Evolutionary conservation across 1,284 basidiomycete species (phyloP), one percentile per base, ranked within the genome.

Genomic region (Ustilago xerochloae): DNA sequence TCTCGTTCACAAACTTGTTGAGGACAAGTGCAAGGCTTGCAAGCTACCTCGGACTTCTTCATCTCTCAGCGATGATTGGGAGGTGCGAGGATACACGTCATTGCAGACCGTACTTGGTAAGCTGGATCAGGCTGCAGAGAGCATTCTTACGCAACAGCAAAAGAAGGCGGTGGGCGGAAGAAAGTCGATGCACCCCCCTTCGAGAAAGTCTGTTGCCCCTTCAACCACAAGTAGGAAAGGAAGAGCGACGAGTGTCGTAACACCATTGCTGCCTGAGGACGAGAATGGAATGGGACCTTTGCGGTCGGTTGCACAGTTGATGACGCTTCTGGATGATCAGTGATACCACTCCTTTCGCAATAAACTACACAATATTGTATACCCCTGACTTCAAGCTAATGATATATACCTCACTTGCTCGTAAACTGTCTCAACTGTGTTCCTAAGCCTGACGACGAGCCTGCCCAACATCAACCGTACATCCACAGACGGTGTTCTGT

Each of bases 1-100:
- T 84, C 87, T 94, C 47, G 84, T 85, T 13, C 85, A 86, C 53
- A 93, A 94, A 83, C 87, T 95, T 20, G 85, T 94, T 35, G 35
- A 63, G 10, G 66, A 56, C 47, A 75, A 66, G 45, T 62, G 63
- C 53, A 51, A 45, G 20, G n/a, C 41, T 22, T 50, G 30, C 36
- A 63, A 49, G 22, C 6, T 26, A 4, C 68, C 58, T 43, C 61
- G 43, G 13, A 8, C 43, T 10, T 8, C 41, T 3, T 22, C 29
- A n/a, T n/a, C n/a, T n/a, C n/a, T n/a, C 5, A 48, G n/a, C n/a
- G 35, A 9, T 20, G 54, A 46, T 39, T 39, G 32, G 2, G 66
- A 69, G 22, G n/a, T 45, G 52, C n/a, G 33, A n/a, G 60, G 60
- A 4, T 59, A 51, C 12, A 16, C 18, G 2, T 15, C 33, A 8